Conservation (phyloP, 176 grass and related monocot genomes). For the Stipa capillata region DNA sequence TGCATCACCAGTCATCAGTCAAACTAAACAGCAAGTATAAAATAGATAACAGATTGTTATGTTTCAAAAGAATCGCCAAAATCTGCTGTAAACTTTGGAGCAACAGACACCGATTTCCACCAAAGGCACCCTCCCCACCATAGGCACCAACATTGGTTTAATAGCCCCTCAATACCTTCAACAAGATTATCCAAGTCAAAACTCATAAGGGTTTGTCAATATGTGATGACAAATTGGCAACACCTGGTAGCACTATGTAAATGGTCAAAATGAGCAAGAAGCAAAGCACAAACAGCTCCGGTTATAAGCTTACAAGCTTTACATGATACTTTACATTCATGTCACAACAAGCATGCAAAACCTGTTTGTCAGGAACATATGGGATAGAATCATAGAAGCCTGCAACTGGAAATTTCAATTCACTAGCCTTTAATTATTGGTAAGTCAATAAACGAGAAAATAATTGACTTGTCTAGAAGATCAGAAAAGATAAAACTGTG, state of each 20-base stretch:
- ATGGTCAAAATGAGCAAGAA: neutral
- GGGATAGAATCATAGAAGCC: neutral
- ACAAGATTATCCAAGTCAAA: constrained; percentile 78
- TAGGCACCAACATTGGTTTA: constrained; percentile 22
- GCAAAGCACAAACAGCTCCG: neutral
- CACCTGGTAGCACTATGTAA: neutral
- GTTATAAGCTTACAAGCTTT: neutral
- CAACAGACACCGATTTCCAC: constrained; percentile 18
- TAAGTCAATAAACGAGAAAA: neutral
- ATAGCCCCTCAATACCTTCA: constrained; percentile 71
- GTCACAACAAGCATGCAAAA: neutral
- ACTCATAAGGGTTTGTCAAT: constrained; percentile 27
- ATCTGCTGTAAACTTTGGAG: constrained; percentile 11
- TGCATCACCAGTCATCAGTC: neutral
- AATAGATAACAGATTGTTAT: neutral
- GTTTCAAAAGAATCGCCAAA: constrained; percentile 12
- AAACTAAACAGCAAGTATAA: constrained; percentile 18
- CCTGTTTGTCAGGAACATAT: neutral
- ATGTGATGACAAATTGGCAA: constrained; percentile 8
- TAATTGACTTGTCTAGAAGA: neutral
- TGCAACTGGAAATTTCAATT: neutral
- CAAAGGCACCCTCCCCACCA: constrained; percentile 11
- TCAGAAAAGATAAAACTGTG: neutral
- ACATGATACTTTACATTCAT: constrained; percentile 2
- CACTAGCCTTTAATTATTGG: neutral